phyloP scores from a whole-genome alignment of 495 filamentous ascomycete species.

The Paragyromitra xinjiangensis region DNA sequence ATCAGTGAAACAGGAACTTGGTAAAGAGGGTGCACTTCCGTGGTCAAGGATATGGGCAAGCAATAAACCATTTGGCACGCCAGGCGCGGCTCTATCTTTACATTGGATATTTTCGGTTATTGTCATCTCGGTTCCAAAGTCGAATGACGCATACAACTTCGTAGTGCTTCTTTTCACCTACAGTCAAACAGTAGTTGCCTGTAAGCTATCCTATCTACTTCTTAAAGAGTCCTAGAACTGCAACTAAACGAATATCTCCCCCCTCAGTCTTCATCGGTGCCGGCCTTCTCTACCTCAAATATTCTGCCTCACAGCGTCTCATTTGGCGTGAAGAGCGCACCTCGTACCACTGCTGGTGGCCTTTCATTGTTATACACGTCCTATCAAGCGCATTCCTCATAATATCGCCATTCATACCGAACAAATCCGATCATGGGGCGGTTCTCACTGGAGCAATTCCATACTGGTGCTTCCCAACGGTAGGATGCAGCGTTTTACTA shows the following conservation, averaged over 20 bases:
- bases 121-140: constrained; percentile 55
- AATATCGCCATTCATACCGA: constrained; percentile 61
- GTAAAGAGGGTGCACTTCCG: constrained; percentile 71
- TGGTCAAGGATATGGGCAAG: constrained; percentile 72
- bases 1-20: constrained; percentile 63
- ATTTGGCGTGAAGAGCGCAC: constrained; percentile 59
- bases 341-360: constrained; percentile 58
- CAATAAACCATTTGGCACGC: constrained; percentile 69
- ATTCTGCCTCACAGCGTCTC: constrained; percentile 59
- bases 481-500: constrained; percentile 58
- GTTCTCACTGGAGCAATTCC: constrained; percentile 53
- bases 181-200: constrained; percentile 26
- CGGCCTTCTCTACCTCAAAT: constrained; percentile 36
- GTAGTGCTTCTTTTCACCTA: constrained; percentile 55
- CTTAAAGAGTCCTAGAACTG: neutral
- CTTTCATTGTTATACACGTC: constrained; percentile 58
- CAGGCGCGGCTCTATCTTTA: constrained; percentile 60
- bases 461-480: constrained; percentile 62
- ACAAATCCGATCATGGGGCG: constrained; percentile 8
- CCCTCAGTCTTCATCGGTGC: constrained; percentile 27
- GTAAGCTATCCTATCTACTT: constrained; percentile 1
- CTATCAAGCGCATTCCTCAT: constrained; percentile 60
- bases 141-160: constrained; percentile 57
- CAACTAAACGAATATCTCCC: neutral
- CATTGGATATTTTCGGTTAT: constrained; percentile 61